A percentile compares a stretch with the other conserved stretches of the same genome.
phyloP scores from a whole-genome alignment of 352 stramenopile genomes.

The Globisporangium mamillatum region DNA sequence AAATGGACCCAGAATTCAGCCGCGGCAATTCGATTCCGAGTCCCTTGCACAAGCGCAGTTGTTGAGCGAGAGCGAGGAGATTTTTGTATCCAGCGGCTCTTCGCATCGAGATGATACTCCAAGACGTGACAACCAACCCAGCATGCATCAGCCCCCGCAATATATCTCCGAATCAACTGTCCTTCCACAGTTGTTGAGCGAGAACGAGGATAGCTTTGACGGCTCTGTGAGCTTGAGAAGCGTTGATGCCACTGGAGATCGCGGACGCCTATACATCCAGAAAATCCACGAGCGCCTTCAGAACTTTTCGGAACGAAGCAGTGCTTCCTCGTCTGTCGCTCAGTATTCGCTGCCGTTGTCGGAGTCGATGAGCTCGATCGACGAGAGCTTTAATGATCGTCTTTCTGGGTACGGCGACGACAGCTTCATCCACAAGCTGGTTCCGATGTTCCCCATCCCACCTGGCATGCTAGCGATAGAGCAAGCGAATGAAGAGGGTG shows the following conservation, averaged over 20 bases:
- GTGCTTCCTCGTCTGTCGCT: conserved; percentile 17
- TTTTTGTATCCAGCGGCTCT: neutral
- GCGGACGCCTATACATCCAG: conserved; percentile 16
- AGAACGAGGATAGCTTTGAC: conserved; percentile 11
- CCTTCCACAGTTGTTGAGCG: neutral
- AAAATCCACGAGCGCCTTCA: conserved; percentile 24
- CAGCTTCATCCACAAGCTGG: conserved; percentile 54
- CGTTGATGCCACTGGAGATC: neutral
- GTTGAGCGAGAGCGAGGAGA: too few species aligned
- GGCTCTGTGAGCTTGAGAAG: conserved; percentile 8
- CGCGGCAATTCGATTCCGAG: too few species aligned
- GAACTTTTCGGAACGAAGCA: conserved; percentile 12
- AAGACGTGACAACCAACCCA: neutral
- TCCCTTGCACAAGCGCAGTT: too few species aligned
- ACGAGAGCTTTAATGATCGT: conserved; percentile 36
- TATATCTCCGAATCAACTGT: neutral
- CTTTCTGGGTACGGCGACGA: conserved; percentile 24
- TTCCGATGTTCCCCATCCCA: conserved; percentile 53
- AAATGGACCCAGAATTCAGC: neutral
- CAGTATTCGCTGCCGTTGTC: conserved; percentile 66
- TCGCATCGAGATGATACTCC: neutral
- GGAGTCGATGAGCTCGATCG: conserved; percentile 59
- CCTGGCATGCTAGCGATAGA: conserved; percentile 1
- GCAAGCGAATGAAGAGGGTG: conserved; percentile 10
- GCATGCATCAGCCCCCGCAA: neutral